Percentiles rank a stretch among this genome's conserved stretches.
phyloP scores from a whole-genome alignment of 352 stramenopile species.

The Pythium rishiriense region DNA sequence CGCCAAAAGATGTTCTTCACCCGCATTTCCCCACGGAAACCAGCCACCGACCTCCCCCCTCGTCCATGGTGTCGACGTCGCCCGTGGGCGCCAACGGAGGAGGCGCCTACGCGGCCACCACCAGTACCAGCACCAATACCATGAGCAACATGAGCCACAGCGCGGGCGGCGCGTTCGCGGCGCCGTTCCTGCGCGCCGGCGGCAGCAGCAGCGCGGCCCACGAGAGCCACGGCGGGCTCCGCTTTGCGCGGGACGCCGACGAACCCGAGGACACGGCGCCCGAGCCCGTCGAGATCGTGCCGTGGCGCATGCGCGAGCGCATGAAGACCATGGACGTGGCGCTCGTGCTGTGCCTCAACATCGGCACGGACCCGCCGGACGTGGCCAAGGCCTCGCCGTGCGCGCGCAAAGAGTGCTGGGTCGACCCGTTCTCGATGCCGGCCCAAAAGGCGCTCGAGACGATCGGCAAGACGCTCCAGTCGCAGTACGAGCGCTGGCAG shows the following conservation, averaged over 20 bases:
- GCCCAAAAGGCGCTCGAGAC: constrained; percentile 95
- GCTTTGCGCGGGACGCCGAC: constrained; percentile 58
- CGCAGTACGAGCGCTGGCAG: constrained; percentile 97
- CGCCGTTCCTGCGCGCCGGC: constrained; percentile 9
- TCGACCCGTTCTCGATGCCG: constrained; percentile 95
- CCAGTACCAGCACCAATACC: neutral
- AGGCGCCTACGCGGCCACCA: neutral
- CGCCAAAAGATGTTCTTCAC: constrained; percentile 8
- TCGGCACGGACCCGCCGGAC: constrained; percentile 97
- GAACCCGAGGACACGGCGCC: constrained; percentile 28
- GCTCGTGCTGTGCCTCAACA: constrained; percentile 97
- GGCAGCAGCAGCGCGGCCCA: constrained; percentile 11
- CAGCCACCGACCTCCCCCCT: neutral
- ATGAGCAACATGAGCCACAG: neutral
- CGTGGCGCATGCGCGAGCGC: constrained; percentile 85
- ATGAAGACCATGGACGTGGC: constrained; percentile 94
- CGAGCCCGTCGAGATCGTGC: constrained; percentile 51
- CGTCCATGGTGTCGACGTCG: constrained; percentile 22
- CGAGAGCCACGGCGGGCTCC: constrained; percentile 47
- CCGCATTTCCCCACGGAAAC: constrained; percentile 1
- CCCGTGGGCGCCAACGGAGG: constrained; percentile 1
- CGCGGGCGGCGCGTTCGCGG: neutral
- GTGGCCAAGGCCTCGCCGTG: constrained; percentile 96
- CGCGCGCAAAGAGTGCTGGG: constrained; percentile 97
- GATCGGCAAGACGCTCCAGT: constrained; percentile 94